phyloP scores from a whole-genome alignment of 805 yeast genomes.

The Barnettozyma siamensis region DNA sequence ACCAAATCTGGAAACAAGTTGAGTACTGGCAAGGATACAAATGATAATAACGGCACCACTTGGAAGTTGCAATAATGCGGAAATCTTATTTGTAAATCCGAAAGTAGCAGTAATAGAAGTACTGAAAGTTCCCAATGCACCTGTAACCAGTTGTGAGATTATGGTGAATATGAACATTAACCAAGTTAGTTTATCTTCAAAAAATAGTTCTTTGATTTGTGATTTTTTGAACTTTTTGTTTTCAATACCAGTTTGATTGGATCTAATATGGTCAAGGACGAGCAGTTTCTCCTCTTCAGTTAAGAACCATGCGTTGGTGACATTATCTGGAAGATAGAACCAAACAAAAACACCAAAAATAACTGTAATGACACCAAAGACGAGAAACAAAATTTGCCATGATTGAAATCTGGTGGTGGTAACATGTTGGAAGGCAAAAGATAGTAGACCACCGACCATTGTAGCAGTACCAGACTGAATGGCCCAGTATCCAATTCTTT shows the following conservation, averaged over 20 bases:
- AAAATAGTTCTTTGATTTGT: conserved; percentile 36
- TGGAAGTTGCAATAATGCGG: conserved; percentile 47
- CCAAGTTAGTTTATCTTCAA: conserved; percentile 40
- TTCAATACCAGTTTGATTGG: conserved; percentile 41
- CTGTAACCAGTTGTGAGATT: conserved; percentile 39
- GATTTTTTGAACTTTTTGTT: conserved; percentile 33
- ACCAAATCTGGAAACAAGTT: conserved; percentile 29
- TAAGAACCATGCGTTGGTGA: conserved; percentile 27
- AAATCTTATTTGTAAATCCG: conserved; percentile 22
- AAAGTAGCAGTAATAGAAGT: conserved; percentile 10
- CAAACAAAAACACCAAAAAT: conserved; percentile 39
- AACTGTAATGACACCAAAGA: conserved; percentile 47
- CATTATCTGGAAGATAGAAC: conserved; percentile 44
- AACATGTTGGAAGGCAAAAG: conserved; percentile 48
- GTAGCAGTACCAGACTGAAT: conserved; percentile 44
- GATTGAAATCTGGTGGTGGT: conserved; percentile 33
- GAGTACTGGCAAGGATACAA: conserved; percentile 33
- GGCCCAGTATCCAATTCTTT: conserved; percentile 47
- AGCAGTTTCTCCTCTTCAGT: conserved; percentile 31
- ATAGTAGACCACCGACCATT: conserved; percentile 36
- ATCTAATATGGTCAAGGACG: conserved; percentile 34
- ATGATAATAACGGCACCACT: conserved; percentile 43
- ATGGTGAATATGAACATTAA: conserved; percentile 36
- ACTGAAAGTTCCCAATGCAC: conserved; percentile 28
- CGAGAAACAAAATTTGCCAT: conserved; percentile 53